Conservation (phyloP, 495 filamentous ascomycete species). For the Penicillium atrosanguineum region DNA sequence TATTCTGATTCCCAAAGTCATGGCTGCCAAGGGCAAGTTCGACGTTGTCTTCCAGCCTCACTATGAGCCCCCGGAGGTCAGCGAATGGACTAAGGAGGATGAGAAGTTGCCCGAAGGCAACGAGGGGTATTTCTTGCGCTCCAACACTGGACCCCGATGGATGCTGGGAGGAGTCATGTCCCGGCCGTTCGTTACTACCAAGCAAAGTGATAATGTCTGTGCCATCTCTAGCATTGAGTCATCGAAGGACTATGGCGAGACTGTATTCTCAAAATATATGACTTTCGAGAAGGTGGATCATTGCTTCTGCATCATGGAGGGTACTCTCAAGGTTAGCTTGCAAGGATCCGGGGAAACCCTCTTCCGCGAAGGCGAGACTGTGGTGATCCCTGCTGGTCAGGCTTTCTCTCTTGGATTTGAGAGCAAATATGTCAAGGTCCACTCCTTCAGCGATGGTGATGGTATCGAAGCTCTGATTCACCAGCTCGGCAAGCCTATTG, state of each 20-base stretch:
- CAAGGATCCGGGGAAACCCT: constrained; percentile 24
- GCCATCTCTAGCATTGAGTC: constrained; percentile 48
- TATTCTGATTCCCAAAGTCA: constrained; percentile 47
- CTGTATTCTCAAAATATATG: constrained; percentile 31
- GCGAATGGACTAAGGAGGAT: constrained; percentile 41
- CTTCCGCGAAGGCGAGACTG: constrained; percentile 41
- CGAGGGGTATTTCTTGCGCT: constrained; percentile 40
- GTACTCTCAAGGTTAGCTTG: constrained; percentile 35
- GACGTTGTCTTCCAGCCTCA: constrained; percentile 47
- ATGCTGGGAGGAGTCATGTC: constrained; percentile 44
- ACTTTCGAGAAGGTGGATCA: constrained; percentile 41
- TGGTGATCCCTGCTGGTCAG: constrained; percentile 41
- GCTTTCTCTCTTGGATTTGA: constrained; percentile 36
- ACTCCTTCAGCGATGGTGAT: constrained; percentile 44
- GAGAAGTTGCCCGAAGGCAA: constrained; percentile 36
- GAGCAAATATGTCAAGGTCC: constrained; percentile 40
- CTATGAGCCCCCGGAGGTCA: constrained; percentile 36
- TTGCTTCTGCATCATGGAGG: constrained; percentile 38
- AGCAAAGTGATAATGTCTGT: constrained; percentile 41
- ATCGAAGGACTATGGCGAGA: constrained; percentile 28
- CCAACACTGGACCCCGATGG: constrained; percentile 42
- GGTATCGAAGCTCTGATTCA: constrained; percentile 39
- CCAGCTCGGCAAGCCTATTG: constrained; percentile 23
- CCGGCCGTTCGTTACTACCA: constrained; percentile 43
- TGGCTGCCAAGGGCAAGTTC: constrained; percentile 48